Evolutionary conservation across 2,329 filamentous ascomycete species (phyloP).

Genomic region (Sclerotinia glacialis): DNA sequence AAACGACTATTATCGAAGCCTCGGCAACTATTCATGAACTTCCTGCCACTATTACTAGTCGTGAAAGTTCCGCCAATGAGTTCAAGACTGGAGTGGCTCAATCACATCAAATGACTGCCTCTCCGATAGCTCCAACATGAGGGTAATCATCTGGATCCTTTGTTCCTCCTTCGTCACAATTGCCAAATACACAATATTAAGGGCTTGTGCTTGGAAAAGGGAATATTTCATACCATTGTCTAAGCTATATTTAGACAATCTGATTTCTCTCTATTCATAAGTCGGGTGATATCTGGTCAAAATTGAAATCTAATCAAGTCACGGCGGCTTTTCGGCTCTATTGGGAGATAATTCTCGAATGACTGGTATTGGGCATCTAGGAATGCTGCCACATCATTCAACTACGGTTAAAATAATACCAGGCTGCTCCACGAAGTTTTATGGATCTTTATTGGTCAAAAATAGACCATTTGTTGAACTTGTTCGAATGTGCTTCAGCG

Average conservation of each 20-base stretch:
- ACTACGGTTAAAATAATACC: background rate
- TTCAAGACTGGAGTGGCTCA: background rate
- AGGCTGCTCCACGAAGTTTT: background rate
- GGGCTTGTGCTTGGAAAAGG: background rate
- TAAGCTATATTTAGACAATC: background rate
- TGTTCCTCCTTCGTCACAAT: background rate
- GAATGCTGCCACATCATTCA: background rate
- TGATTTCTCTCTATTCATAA: background rate
- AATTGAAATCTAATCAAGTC: background rate
- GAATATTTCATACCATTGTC: background rate
- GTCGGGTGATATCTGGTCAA: background rate
- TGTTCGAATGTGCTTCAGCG: background rate
- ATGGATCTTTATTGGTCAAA: background rate
- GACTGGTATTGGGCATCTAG: background rate
- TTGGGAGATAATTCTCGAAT: background rate
- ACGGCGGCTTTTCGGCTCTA: background rate
- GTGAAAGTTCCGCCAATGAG: background rate
- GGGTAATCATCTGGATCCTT: background rate
- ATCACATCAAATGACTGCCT: slow-evolving; percentile 17
- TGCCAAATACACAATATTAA: background rate
- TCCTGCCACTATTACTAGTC: slow-evolving; percentile 8
- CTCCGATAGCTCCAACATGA: background rate
- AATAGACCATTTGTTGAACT: background rate
- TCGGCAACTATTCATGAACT: slow-evolving; percentile 1
- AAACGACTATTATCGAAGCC: slow-evolving; percentile 21